Evolutionary conservation across 1,139 yeast species (phyloP), one percentile per base, ranked within the genome.

Genomic region (Eremothecium coryli): DNA sequence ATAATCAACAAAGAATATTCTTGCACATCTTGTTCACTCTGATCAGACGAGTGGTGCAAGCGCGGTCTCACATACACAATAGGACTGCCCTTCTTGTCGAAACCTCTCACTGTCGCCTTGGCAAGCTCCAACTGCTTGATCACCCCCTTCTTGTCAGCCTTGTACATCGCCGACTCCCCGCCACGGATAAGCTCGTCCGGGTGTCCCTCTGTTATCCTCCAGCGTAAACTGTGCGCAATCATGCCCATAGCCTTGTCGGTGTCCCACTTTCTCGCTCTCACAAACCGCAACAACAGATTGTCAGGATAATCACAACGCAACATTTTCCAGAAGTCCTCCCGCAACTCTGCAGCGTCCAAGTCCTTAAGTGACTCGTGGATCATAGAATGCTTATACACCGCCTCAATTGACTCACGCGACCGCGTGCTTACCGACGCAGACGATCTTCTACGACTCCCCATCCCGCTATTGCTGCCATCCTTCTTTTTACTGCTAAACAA

Each of bases 211-310:
- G 66, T 62, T 9, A 60, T 41, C 51, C 93, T 71, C 93, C 95
- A 85, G 42, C 70, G 66, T 47, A 84, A 56, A 16, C 88, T 74
- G 32, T 68, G 61, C 6, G 79, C 70, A 35, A 78, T 52, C 93
- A 82, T 81, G n/a, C 66, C 64, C 28, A 79, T 49, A 0, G 84
- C 65, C 43, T 71, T 71, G 42, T 70, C 73, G 11, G 72, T 66
- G 46, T 79, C 71, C 76, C 82, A 78, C 54, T 81, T 81, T 52
- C 90, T 69, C 11, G 93, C 93, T 39, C 85, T 65, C 18, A 78
- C 54, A 51, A 76, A 82, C 46, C 93, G 66, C 40, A 82, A 61
- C 25, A 81, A 39, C 38, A 76, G 55, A 39, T 77, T 75, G 54
- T 85, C 95, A 2, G 88, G 82, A 23, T 73, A 64, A 49, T 82